Base-by-base conservation (phyloP, 495 filamentous ascomycete genomes). In the Penicillium paxilli region DNA sequence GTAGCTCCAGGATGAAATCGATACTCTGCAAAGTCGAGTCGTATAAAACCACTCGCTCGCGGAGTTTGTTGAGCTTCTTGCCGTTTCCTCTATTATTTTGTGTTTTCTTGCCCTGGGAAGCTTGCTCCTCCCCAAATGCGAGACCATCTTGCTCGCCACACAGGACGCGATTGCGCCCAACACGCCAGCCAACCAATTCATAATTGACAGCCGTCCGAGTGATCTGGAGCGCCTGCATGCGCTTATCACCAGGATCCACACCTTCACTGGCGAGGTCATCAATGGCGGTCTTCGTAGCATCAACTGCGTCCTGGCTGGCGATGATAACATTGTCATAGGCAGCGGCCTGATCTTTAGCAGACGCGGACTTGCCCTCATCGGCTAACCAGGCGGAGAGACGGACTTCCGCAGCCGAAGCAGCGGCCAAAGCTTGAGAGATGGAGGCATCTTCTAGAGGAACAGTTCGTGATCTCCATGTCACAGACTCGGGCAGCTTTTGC, bases 151-250 rank as follows among this genome's bases (percentile, higher is more conserved):
- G 77, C 32, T 83, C 77, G 28, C 92, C 92, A 51, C 90, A 88
- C 26, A 99, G 75, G 0, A 95, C 87, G 46, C 94, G 81, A 65
- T 99, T 98, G 37, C 95, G 86, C 30, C 92, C 95, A 54, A 97
- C 87, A 62, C 94, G 82, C 95, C 93, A 98, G 63, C 89, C 90
- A 42, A 99, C 85, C 68, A 97, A 81, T 57, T 86, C 87, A 65
- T 93, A 98, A 68, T 95, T 95, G 23, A 97, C 90, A 1, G 92
- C 90, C 0, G 95, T 96, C 19, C 88, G 86, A 5, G 92, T 96
- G 53, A 98, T 88, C 47, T 96, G 92, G 37, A 99, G 76, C 52
- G 90, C 86, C 70, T 99, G 95, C 87, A 98, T 89, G 40, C 91
- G 82, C 45, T 81, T 79, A 63, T 99, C 94, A 48, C 90, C 83